Evolutionary conservation across 208 protist species (phyloP), one percentile per base, ranked within the genome.

Genomic region (Trypanosomatidae sp.): DNA sequence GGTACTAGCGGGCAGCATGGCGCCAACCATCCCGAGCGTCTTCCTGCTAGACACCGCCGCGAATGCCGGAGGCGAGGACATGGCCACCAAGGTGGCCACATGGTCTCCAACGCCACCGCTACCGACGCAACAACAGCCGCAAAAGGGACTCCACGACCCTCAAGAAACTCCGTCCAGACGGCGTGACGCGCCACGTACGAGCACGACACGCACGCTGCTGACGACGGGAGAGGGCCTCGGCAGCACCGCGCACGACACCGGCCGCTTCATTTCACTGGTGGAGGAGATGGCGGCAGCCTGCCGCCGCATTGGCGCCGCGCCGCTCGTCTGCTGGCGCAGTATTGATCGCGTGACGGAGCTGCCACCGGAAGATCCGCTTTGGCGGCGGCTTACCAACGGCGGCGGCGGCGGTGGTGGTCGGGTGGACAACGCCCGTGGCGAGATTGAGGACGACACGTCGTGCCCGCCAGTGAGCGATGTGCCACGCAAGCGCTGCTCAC

Each of bases 221-320:
- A 12, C 25, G 65, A 56, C 43, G 2, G 65, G 19, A 1, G 65
- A 15, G 13, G 65, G 25, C 25, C n/a, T 33, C 13, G 41, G 5
- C 46, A 7, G 12, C 43, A 22, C 39, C 46, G 43, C 10, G n/a
- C 43, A 30, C 19, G 25, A 50, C 62, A 9, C n/a, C 46, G 75
- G 62, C 0, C 68, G 64, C 43, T 80, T 80, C 47, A 53, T 74
- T 1, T 74, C 75, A 8, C 53, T 80, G 12, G 75, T 74, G 53
- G 69, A 80, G 75, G 75, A 80, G 55, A 74, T 80, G 75, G 58
- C 47, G 36, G 64, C 55, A n/a, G 69, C 75, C 53, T 80, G 75
- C 60, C 69, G 55, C 17, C 69, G 69, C 49, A 46, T 74, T 25
- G 47, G 69, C 30, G 13, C 53, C 22, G 75, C 75, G 0, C 53